Evolutionary conservation across 192 early-diverging fungal species (phyloP).

Genomic region (Podila minutissima): DNA sequence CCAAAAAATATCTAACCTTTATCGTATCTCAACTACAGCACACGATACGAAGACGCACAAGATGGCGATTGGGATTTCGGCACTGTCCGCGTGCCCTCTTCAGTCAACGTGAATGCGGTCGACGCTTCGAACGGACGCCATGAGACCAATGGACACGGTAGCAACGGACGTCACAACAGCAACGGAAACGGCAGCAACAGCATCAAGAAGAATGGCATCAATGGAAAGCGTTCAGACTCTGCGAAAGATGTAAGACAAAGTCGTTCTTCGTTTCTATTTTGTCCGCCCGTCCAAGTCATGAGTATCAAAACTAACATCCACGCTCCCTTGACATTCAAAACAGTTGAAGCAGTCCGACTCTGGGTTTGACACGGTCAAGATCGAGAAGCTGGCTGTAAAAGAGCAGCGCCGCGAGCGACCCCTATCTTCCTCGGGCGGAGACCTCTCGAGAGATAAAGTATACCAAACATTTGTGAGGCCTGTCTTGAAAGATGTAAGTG

Average conservation of each 20-base stretch:
- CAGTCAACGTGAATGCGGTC: not conserved
- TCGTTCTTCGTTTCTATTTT: not conserved
- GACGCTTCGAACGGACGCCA: not conserved
- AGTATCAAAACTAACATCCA: too few relatives aligned
- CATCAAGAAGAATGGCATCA: not conserved
- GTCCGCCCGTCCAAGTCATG: not conserved
- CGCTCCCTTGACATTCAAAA: not conserved
- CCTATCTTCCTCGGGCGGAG: slow-evolving; percentile 9
- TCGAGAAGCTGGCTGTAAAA: slow-evolving; percentile 25
- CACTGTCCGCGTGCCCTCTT: slow-evolving; percentile 25
- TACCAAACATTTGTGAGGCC: slow-evolving; percentile 46
- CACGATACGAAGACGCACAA: slow-evolving; percentile 30
- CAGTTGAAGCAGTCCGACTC: slow-evolving; percentile 17
- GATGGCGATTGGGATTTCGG: slow-evolving; percentile 50
- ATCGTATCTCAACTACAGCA: slow-evolving; percentile 9
- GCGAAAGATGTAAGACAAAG: too few relatives aligned
- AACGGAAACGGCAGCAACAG: slow-evolving; percentile 14
- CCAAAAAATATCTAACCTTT: not conserved
- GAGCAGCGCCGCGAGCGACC: slow-evolving; percentile 16
- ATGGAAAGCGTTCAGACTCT: not conserved
- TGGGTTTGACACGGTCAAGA: slow-evolving; percentile 31
- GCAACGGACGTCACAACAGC: slow-evolving; percentile 4
- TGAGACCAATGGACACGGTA: not conserved
- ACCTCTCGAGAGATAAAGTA: slow-evolving; percentile 30
- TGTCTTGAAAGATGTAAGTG: slow-evolving; percentile 31